Base-by-base conservation (phyloP, 164 flowering plant species). In the Magnolia officinalis region DNA sequence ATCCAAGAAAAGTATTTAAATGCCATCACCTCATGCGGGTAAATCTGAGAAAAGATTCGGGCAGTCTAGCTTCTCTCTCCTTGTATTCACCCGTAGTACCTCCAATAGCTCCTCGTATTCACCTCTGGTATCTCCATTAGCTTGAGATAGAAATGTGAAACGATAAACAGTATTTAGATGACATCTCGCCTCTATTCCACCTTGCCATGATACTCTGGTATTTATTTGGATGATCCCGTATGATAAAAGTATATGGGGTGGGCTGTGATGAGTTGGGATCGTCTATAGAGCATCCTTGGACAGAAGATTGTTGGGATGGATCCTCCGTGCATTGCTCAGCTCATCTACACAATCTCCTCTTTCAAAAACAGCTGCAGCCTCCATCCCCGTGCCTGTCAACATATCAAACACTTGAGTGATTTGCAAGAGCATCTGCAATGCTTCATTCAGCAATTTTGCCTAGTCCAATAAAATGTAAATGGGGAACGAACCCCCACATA, bases 361-460 rank as follows among this genome's bases (percentile, higher is more conserved):
- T 72, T 96, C 99, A 26, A 96, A 90, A 50, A 96, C 97, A 75
- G 97, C 99, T 23, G 99, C 99, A 72, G 99, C 99, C 2, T 98
- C 99, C 99, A 96, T 96, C 5, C 98, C 99, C 0, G 94, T 87
- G 75, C 99, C 98, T 93, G 86, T 82, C 51, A 70, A 24, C 14
- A 31, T 31, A 31, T 68, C 71, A 29, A 68, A 68, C 50, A 68
- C n/a, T 13, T 29, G 0, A 21, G 67, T 64, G 10, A 19, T 64
- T n/a, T 10, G 24, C 67, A n/a, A n/a, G 61, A 16, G 61, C 13
- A 13, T 16, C 61, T 16, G 18, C 61, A 52, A 52, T 52, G 59
- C 59, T 52, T 52, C 59, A 5, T 52, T 14, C 10, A 55, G 61
- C 19, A 11, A 55, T 9, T 16, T 11, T 55, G 61, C 13, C 16